Evolutionary conservation across 768 basidiomycete genomes (phyloP), one percentile per base, ranked within the genome.

Genomic region (Pleurotus tuoliensis): DNA sequence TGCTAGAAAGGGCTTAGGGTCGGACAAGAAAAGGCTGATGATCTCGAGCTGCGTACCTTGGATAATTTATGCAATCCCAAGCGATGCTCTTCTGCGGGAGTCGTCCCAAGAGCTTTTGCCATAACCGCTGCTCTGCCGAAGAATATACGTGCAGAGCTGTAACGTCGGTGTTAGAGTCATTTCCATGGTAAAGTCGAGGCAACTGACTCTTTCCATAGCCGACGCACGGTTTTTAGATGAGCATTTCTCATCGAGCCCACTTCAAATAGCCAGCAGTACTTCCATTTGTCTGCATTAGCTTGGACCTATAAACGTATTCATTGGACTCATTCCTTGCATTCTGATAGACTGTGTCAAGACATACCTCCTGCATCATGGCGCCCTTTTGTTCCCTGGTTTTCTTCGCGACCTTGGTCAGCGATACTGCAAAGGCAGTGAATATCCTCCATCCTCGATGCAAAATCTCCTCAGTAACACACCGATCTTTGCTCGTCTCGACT

Each of bases 161-260:
- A 48, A 46, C 20, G 44, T 5, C 24, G 41, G 20, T 30, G 56
- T 49, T 56, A 58, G 39, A 50, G 48, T 18, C 15, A 3, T 9
- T 12, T 18, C 45, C 43, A 45, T 34, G 8, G 46, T 16, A 47
- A 6, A 22, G 48, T 43, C 40, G 22, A 46, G 7, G 38, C 38
- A 16, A 74, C 88, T 55, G 63, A 92, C 88, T 90, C 92, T 78
- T 92, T 92, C 97, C 97, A 99, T 61, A 90, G 76, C 58, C 86
- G 86, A 61, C 97, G 82, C 47, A 98, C 92, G 51, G 92, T 94
- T 79, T 98, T 95, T 39, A 99, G 75, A 71, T 93, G 89, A 24
- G 94, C 76, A 74, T 96, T 98, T 58, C 97, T 81, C 94, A 98
- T 96, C 62, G 94, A 85, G 13, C 94, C 95, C 4, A 98, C 92